Evolutionary conservation across 352 stramenopile genomes (phyloP), one percentile per base, ranked within the genome.

Genomic region (Pseudoperonospora humuli): DNA sequence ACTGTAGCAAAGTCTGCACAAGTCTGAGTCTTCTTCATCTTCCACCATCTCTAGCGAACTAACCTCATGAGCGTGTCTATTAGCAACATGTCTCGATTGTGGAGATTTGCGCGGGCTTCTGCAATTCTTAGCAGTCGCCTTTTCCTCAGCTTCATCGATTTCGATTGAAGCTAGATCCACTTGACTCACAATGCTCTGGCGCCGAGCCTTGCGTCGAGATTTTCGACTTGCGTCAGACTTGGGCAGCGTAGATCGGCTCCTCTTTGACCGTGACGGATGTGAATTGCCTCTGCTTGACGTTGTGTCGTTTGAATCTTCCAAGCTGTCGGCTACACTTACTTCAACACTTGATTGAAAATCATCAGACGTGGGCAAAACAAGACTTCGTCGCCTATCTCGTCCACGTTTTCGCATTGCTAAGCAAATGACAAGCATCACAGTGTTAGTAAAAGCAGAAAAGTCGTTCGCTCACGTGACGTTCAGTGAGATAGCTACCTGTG

Each of bases 1-100:
- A 25, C 51, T 64, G 14, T 51, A 84, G 33, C 74, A 86, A 5
- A 86, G 46, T 14, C 57, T 57, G 31, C 74, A 86, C 15, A 64
- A 29, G 11, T 60, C 34, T 0, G 29, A 31, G 8, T 56, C 40
- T 34, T 56, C 40, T 34, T 61, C 40, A 23, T 61, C 40, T 45
- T 20, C 54, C 36, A 59, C 40, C 45, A 65, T 65, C 17, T 65
- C 56, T 21, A 65, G 18, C 1, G 56, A 53, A 40, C 56, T 65
- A 13, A 50, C 37, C 26, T 57, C 18, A 8, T 45, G 44, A 25
- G 24, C 7, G 39, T 62, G 58, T 11, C 48, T 23, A 32, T 43
- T 57, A 15, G 34, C 27, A 48, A 24, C 2, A 20, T 43, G 32
- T 37, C n/a, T 54, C 20, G 28, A 23, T 26, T 27, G 25, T 10